phyloP scores from a whole-genome alignment of 2,329 filamentous ascomycete species.

The Xenoacremonium recifei region DNA sequence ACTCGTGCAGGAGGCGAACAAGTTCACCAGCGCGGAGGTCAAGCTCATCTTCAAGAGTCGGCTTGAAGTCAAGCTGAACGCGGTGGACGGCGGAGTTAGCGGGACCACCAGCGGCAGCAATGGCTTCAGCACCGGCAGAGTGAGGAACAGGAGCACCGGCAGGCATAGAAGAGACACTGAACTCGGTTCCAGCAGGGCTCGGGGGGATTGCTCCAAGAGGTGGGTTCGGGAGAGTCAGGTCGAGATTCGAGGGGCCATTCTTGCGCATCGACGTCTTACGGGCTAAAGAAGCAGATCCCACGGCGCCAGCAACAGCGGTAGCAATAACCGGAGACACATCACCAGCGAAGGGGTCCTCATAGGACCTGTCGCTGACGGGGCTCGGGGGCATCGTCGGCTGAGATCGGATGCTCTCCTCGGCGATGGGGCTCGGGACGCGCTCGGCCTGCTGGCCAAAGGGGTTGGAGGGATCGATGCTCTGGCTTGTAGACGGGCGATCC shows the following conservation, averaged over 20 bases:
- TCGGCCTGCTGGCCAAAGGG: constrained; percentile 69
- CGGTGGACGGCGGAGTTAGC: constrained; percentile 72
- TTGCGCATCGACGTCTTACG: constrained; percentile 59
- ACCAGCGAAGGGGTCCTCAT: constrained; percentile 36
- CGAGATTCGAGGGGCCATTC: constrained; percentile 48
- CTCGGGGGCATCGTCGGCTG: constrained; percentile 28
- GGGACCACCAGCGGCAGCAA: constrained; percentile 62
- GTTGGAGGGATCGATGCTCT: constrained; percentile 57
- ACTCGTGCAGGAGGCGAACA: constrained; percentile 88
- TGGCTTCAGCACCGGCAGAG: constrained; percentile 55
- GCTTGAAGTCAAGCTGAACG: constrained; percentile 90
- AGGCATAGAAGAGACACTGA: constrained; percentile 55
- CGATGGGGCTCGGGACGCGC: constrained; percentile 42
- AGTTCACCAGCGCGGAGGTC: constrained; percentile 78
- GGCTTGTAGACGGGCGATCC: constrained; percentile 47
- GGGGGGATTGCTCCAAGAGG: constrained; percentile 41
- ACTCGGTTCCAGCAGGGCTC: constrained; percentile 64
- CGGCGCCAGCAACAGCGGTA: constrained; percentile 36
- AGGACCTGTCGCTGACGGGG: constrained; percentile 30
- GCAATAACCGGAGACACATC: constrained; percentile 36
- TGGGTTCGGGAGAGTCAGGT: constrained; percentile 48
- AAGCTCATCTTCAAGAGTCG: constrained; percentile 90
- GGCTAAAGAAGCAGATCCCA: constrained; percentile 38
- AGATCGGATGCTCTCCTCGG: constrained; percentile 29
- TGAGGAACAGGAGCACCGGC: constrained; percentile 40